phyloP scores from a whole-genome alignment of 1,284 basidiomycete species.

The Vanrija sp. region DNA sequence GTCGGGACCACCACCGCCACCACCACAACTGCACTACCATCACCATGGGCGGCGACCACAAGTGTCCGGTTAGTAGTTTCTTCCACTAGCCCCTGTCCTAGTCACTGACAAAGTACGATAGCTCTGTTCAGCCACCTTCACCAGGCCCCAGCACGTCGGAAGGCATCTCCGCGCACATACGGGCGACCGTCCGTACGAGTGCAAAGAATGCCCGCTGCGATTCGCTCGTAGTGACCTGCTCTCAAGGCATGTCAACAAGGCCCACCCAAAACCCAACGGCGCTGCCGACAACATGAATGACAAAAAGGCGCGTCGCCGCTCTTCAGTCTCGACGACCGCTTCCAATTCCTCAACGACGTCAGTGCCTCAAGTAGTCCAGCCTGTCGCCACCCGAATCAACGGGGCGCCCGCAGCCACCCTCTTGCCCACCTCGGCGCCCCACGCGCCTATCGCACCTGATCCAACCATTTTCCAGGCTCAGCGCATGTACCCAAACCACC shows the following conservation, averaged over 20 bases:
- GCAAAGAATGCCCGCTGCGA: conserved; percentile 80
- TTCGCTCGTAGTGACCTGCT: conserved; percentile 84
- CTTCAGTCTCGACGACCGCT: conserved; percentile 6
- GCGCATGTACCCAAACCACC: conserved; percentile 44
- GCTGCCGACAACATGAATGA: conserved; percentile 50
- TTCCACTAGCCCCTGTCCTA: background rate
- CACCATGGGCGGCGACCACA: conserved; percentile 23
- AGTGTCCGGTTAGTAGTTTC: conserved; percentile 17
- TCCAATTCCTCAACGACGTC: conserved; percentile 6
- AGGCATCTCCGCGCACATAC: conserved; percentile 87
- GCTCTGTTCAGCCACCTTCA: conserved; percentile 79
- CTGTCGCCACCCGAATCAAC: background rate
- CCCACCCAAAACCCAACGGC: conserved; percentile 62
- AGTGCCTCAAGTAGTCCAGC: background rate
- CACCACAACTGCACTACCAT: too few species aligned
- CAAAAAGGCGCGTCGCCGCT: conserved; percentile 30
- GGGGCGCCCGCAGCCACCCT: background rate
- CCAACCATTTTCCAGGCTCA: conserved; percentile 30
- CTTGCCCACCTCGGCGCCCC: background rate
- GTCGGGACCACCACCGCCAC: too few species aligned
- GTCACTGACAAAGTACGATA: conserved; percentile 14
- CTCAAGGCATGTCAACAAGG: conserved; percentile 83
- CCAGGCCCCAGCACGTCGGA: conserved; percentile 82
- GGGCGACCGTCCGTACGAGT: conserved; percentile 87
- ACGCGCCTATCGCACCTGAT: conserved; percentile 3